These are phyloP conservation scores for Ophiostoma tasmaniense DNA, from an alignment of 2,329 filamentous ascomycete species.

Conservation along the genomic window DNA sequence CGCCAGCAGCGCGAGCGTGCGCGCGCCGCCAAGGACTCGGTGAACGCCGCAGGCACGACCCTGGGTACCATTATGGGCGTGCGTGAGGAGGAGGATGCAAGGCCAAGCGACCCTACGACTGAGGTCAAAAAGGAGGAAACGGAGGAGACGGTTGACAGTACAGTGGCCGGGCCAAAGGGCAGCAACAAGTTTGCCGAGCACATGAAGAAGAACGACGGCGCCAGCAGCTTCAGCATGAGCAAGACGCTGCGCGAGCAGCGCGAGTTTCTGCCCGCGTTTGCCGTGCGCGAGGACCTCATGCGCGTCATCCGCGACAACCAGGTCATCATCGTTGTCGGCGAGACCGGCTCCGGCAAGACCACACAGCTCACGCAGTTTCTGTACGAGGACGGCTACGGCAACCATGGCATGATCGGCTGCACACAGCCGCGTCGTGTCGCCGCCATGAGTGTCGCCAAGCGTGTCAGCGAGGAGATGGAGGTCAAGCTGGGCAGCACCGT, in stretches of 20 bases:
- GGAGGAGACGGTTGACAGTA: too few species aligned
- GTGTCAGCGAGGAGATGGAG: constrained; percentile 97
- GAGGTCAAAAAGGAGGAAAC: constrained; percentile 43
- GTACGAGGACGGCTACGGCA: constrained; percentile 88
- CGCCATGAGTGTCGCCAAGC: constrained; percentile 97
- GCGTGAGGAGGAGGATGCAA: constrained; percentile 58
- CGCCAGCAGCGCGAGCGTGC: constrained; percentile 88
- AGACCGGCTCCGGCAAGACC: constrained; percentile 96
- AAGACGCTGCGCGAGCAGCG: constrained; percentile 86
- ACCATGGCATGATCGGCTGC: constrained; percentile 83
- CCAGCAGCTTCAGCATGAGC: constrained; percentile 86
- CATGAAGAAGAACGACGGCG: constrained; percentile 76
- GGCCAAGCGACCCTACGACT: constrained; percentile 55
- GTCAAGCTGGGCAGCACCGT: constrained; percentile 79
- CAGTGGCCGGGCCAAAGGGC: background rate
- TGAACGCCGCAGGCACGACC: constrained; percentile 82
- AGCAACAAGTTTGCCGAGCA: constrained; percentile 72
- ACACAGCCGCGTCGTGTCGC: constrained; percentile 94
- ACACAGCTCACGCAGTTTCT: constrained; percentile 96
- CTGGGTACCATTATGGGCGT: constrained; percentile 93
- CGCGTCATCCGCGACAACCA: constrained; percentile 94
- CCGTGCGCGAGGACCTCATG: constrained; percentile 85
- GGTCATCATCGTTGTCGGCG: constrained; percentile 91
- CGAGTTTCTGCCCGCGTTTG: constrained; percentile 90
- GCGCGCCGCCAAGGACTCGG: constrained; percentile 90